Base-by-base conservation (phyloP, 1,284 basidiomycete species). In the Apiotrichum gracile region DNA sequence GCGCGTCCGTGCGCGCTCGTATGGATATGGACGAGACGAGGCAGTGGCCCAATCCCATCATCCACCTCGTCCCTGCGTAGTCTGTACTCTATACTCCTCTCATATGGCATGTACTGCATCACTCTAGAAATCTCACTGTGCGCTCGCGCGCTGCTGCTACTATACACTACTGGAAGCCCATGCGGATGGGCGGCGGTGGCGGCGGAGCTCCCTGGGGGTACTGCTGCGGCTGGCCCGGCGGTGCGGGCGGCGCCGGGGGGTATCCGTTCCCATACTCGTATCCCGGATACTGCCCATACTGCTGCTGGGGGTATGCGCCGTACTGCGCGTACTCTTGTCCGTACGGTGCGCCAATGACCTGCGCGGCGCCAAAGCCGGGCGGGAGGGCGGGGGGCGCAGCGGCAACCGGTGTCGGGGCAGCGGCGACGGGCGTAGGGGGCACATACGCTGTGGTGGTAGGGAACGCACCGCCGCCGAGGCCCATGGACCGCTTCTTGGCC, bases 401-500 rank as follows among this genome's bases (percentile, higher is more conserved):
- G 12, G 39, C 41, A 26, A 26, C 41, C 35, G 22, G 37, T 7
- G 47, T 22, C 8, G 48, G 31, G 4, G 46, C 41, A 9, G 34
- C 27, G 21, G 39, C 33, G 17, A 31, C 42, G 17, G 27, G 26
- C 7, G 66, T 27, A 16, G 76, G 75, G 22, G 51, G 52, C 31
- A 38, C 46, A 8, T 33, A 33, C 2, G 42, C 19, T 1, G n/a
- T 17, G 16, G 34, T 7, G 7, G 34, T 17, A 17, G 34, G 34
- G 34, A 37, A 84, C 77, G 34, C 83, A 21, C 57, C 63, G n/a
- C 38, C 56, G 16, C 57, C 60, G 34, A 64, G 31, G 4, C 31
- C 31, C 31, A 31, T 46, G 21, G 64, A 56, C 50, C 68, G 62
- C 61, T 72, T 75, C 64, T 91, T 83, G 37, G 96, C 94, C 75